A percentile compares a stretch with the other conserved stretches of the same genome.
Conservation (phyloP, 306 rosid genomes). For the Vigna unguiculata region DNA sequence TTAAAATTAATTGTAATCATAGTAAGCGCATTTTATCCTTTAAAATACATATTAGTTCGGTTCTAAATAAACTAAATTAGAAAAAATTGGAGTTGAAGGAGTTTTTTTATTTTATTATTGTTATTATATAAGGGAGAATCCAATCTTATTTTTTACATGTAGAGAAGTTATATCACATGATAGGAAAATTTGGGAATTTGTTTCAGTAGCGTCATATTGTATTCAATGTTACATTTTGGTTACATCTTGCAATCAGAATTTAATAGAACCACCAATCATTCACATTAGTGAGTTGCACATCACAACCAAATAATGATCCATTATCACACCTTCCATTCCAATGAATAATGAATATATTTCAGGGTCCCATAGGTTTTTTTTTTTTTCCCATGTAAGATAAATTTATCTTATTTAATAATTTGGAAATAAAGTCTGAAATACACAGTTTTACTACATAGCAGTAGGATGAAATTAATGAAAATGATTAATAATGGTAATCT, state of each 20-base stretch:
- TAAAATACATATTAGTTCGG: too few species aligned
- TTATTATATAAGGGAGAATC: too few species aligned
- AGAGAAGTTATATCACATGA: too few species aligned
- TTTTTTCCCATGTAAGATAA: background rate
- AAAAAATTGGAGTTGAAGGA: too few species aligned
- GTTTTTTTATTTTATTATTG: too few species aligned
- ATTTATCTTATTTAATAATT: too few species aligned
- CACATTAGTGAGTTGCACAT: conserved; percentile 43
- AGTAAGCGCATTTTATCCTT: too few species aligned
- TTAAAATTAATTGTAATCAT: too few species aligned
- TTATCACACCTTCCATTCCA: conserved; percentile 23
- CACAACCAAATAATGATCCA: conserved; percentile 47
- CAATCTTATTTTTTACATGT: too few species aligned
- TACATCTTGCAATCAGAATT: conserved; percentile 39
- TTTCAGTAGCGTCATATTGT: background rate
- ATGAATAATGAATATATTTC: conserved; percentile 23
- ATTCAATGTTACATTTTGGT: conserved; percentile 28
- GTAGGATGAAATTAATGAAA: background rate
- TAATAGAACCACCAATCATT: conserved; percentile 39
- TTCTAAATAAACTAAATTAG: too few species aligned
- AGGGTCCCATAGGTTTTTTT: conserved; percentile 36
- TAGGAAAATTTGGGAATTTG: background rate
- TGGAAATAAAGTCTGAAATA: background rate
- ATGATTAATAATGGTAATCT: background rate
- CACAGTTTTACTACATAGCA: background rate